A percentile compares a stretch with the other conserved stretches of the same genome.
Conservation (phyloP, 2,329 filamentous ascomycete species). For the Colletotrichum brevisporum region DNA sequence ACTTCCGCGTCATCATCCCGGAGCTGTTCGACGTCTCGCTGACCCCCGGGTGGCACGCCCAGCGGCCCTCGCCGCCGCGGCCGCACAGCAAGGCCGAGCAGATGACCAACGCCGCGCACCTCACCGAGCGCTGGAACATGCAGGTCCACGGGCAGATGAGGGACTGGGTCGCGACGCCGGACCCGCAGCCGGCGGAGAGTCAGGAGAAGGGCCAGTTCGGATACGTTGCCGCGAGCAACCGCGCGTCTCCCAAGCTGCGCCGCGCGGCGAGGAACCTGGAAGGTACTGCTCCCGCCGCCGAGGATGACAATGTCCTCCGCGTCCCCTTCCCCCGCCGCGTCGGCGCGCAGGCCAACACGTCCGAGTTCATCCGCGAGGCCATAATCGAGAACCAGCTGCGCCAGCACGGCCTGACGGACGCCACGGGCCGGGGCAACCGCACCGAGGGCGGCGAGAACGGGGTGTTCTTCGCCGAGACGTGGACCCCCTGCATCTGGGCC, state of each 20-base stretch:
- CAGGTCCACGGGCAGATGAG: constrained; percentile 56
- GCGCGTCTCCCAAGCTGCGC: background rate
- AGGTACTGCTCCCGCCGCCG: background rate
- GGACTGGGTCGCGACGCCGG: constrained; percentile 58
- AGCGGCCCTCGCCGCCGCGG: constrained; percentile 56
- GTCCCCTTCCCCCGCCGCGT: constrained; percentile 56
- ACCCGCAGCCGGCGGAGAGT: constrained; percentile 35
- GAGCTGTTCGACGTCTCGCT: constrained; percentile 67
- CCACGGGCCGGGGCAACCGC: constrained; percentile 57
- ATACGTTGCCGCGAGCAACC: background rate
- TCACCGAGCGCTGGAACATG: constrained; percentile 67
- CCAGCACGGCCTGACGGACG: constrained; percentile 57
- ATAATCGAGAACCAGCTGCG: constrained; percentile 65
- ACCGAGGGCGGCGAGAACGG: constrained; percentile 46
- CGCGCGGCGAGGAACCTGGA: background rate
- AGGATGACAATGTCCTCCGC: constrained; percentile 46
- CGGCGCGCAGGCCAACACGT: constrained; percentile 58
- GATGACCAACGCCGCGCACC: constrained; percentile 66
- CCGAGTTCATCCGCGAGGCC: constrained; percentile 57
- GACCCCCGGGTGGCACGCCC: constrained; percentile 65
- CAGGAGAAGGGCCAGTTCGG: constrained; percentile 29
- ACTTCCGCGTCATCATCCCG: constrained; percentile 67
- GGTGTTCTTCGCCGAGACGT: constrained; percentile 58
- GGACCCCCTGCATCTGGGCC: constrained; percentile 57
- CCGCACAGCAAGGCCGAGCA: constrained; percentile 66